A percentile compares a stretch with the other conserved stretches of the same genome.
phyloP scores from a whole-genome alignment of 2,329 filamentous ascomycete species.

The Pezicula neosporulosa region DNA sequence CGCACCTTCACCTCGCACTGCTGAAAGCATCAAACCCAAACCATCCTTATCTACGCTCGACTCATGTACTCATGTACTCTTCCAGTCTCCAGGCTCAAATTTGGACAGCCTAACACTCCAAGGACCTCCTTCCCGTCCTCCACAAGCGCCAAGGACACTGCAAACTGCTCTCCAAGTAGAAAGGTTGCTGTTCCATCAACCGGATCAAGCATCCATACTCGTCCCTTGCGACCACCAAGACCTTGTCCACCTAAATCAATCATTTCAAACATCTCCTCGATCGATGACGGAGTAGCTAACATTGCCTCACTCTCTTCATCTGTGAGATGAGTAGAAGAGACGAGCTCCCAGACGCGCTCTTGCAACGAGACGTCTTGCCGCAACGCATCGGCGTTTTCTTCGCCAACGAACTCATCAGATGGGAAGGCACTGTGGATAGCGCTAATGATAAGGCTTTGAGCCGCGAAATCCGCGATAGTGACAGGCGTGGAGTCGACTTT shows the following conservation, averaged over 20 bases:
- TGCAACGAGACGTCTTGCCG: constrained; percentile 44
- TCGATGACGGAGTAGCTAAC: constrained; percentile 38
- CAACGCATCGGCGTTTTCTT: constrained; percentile 54
- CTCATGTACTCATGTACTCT: constrained; percentile 32
- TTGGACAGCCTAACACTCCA: constrained; percentile 60
- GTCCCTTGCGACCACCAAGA: constrained; percentile 32
- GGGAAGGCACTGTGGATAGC: constrained; percentile 52
- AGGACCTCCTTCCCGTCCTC: constrained; percentile 54
- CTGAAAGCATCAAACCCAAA: constrained; percentile 46
- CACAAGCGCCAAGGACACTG: constrained; percentile 55
- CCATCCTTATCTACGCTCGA: constrained; percentile 40
- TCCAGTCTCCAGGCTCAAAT: constrained; percentile 42
- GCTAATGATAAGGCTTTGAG: constrained; percentile 58
- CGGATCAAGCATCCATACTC: constrained; percentile 61
- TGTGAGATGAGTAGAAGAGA: constrained; percentile 34
- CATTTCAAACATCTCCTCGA: constrained; percentile 55
- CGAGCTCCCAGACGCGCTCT: constrained; percentile 53
- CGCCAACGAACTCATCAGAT: constrained; percentile 54
- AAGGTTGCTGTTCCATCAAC: constrained; percentile 63
- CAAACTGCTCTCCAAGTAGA: constrained; percentile 58
- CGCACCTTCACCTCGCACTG: constrained; percentile 40
- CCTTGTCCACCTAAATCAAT: constrained; percentile 54
- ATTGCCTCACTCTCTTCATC: constrained; percentile 28
- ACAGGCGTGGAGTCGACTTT: constrained; percentile 59
- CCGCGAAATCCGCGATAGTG: constrained; percentile 61